Evolutionary conservation across 768 basidiomycete genomes (phyloP).

Genomic region (Lactarius sanguifluus): DNA sequence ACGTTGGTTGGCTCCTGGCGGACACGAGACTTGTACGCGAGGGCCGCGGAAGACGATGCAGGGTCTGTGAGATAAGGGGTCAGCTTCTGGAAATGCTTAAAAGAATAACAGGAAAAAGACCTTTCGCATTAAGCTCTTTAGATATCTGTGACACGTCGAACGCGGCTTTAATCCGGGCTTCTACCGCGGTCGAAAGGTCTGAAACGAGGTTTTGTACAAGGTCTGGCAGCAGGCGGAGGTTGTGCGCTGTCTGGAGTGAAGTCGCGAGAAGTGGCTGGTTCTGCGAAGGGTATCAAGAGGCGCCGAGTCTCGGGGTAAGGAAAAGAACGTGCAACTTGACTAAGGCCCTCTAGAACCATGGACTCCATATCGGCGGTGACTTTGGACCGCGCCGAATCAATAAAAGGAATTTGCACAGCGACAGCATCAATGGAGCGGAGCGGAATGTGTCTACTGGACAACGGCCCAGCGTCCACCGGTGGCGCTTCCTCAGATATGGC

Average conservation of each 20-base stretch:
- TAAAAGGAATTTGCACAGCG: conserved; percentile 62
- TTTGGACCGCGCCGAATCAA: conserved; percentile 66
- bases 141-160: conserved; percentile 90
- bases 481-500: not conserved
- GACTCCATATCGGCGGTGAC: conserved; percentile 87
- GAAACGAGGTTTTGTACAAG: conserved; percentile 76
- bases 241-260: conserved; percentile 94
- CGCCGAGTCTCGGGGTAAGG: not conserved
- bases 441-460: conserved; percentile 36
- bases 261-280: conserved; percentile 90
- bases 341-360: conserved; percentile 81
- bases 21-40: conserved; percentile 81
- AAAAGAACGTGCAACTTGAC: conserved; percentile 59
- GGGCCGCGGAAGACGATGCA: conserved; percentile 35
- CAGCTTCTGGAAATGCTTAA: conserved; percentile 21
- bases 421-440: conserved; percentile 76
- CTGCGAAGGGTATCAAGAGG: conserved; percentile 42
- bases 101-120: conserved; percentile 38
- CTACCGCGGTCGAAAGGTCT: conserved; percentile 82
- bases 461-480: not conserved
- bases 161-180: conserved; percentile 72
- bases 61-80: conserved; percentile 32
- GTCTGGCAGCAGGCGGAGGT: conserved; percentile 79
- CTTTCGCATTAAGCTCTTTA: conserved; percentile 79
- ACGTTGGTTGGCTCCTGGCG: conserved; percentile 88